Conservation (phyloP, 1,284 basidiomycete genomes). For the Pholiota adiposa region DNA sequence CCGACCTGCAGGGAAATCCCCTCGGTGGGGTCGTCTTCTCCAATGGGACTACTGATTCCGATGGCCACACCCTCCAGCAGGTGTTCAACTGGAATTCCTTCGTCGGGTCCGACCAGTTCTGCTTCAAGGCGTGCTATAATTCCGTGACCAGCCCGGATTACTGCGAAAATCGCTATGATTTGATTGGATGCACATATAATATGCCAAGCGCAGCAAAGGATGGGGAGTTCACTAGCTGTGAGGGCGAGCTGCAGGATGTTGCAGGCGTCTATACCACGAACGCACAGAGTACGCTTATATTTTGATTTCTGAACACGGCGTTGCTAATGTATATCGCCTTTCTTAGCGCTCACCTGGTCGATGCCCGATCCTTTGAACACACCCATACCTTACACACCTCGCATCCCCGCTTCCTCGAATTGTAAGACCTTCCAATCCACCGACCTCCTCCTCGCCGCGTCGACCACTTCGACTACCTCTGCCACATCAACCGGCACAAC, state of each 20-base stretch:
- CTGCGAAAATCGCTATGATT: slow-evolving; percentile 32
- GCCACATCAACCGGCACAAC: no score
- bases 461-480: not conserved
- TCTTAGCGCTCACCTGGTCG: slow-evolving; percentile 17
- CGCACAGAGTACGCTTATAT: slow-evolving; percentile 12
- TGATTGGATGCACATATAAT: slow-evolving; percentile 35
- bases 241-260: slow-evolving; percentile 21
- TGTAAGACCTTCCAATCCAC: slow-evolving; percentile 22
- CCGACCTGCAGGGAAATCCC: slow-evolving; percentile 24
- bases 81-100: slow-evolving; percentile 26
- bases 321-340: not conserved
- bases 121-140: slow-evolving; percentile 36
- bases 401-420: slow-evolving; percentile 21
- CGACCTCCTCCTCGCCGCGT: slow-evolving; percentile 15
- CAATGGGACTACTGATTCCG: slow-evolving; percentile 20
- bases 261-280: slow-evolving; percentile 16
- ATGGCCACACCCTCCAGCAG: slow-evolving; percentile 18
- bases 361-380: slow-evolving; percentile 20
- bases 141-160: slow-evolving; percentile 28
- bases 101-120: slow-evolving; percentile 33
- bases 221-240: slow-evolving; percentile 22
- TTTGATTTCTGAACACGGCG: not conserved
- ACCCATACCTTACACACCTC: slow-evolving; percentile 18
- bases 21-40: slow-evolving; percentile 23
- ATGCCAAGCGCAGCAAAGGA: slow-evolving; percentile 26